Conservation (phyloP, 805 yeast genomes). For the Zygosaccharomyces pseudorouxii region DNA sequence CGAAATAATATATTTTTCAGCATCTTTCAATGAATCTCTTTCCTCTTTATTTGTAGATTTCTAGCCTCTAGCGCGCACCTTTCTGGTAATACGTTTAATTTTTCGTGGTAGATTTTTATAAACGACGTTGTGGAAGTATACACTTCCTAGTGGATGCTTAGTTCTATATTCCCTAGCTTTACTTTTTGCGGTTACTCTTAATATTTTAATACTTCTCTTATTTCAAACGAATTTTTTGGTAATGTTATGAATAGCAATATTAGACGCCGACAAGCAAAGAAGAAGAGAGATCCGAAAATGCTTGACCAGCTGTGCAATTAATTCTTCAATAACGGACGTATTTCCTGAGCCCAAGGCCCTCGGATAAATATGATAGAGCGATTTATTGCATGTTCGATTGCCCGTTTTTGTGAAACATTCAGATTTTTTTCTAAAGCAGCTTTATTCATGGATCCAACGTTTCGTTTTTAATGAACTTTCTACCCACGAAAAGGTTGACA, state of each 20-base stretch:
- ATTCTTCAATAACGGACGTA: conserved; percentile 64
- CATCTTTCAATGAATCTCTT: conserved; percentile 46
- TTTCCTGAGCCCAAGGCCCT: conserved; percentile 84
- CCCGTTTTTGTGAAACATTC: conserved; percentile 55
- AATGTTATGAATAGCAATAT: conserved; percentile 69
- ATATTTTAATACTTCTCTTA: conserved; percentile 44
- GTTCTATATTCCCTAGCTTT: conserved; percentile 57
- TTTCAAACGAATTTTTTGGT: conserved; percentile 58
- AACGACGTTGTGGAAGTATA: conserved; percentile 62
- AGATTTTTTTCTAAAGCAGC: conserved; percentile 44
- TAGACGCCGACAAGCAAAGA: conserved; percentile 69
- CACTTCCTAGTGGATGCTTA: conserved; percentile 53
- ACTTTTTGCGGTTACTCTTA: conserved; percentile 54
- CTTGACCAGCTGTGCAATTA: conserved; percentile 51
- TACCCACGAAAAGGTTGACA: too few species aligned
- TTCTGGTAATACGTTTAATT: conserved; percentile 41
- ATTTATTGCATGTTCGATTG: conserved; percentile 47
- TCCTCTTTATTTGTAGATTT: conserved; percentile 41
- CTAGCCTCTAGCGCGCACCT: conserved; percentile 40
- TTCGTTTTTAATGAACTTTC: too few species aligned
- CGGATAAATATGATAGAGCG: conserved; percentile 54
- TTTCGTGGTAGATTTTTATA: conserved; percentile 44
- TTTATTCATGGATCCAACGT: too few species aligned
- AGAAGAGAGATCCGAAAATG: conserved; percentile 56
- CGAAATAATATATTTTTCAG: conserved; percentile 42